phyloP scores from a whole-genome alignment of 495 filamentous ascomycete species.

The Penicillium cosmopolitanum region DNA sequence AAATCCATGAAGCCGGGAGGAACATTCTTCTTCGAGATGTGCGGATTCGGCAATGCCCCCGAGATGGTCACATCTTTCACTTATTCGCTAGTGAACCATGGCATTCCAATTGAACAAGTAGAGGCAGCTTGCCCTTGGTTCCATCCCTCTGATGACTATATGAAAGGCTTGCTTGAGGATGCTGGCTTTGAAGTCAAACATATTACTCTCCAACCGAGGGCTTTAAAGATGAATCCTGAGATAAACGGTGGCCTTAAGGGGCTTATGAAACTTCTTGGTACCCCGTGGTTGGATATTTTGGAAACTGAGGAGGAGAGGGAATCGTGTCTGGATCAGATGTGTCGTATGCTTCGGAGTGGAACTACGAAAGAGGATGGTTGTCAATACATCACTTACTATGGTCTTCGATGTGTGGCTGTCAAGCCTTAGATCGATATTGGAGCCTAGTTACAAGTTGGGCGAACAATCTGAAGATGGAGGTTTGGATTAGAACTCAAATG shows the following conservation, averaged over 20 bases:
- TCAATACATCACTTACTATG: constrained; percentile 70
- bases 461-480: too few relatives aligned
- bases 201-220: constrained; percentile 26
- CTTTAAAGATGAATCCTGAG: background rate
- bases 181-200: constrained; percentile 66
- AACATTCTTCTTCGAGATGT: constrained; percentile 71
- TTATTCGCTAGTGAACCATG: constrained; percentile 52
- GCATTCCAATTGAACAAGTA: constrained; percentile 53
- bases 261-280: constrained; percentile 57
- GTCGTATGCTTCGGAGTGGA: constrained; percentile 59
- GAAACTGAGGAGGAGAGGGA: constrained; percentile 52
- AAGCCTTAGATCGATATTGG: constrained; percentile 7
- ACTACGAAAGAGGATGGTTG: constrained; percentile 59
- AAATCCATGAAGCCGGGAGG: constrained; percentile 48
- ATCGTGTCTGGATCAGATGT: constrained; percentile 49
- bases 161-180: constrained; percentile 52
- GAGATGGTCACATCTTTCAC: constrained; percentile 66
- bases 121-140: constrained; percentile 68
- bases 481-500: too few relatives aligned
- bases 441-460: background rate
- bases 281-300: constrained; percentile 57
- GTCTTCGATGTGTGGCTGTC: constrained; percentile 64
- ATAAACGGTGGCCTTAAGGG: background rate
- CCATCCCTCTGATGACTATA: constrained; percentile 67
- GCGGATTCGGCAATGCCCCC: constrained; percentile 69